Base-by-base conservation (phyloP, 345 rosid species). In the Mallotus nudiflorus region DNA sequence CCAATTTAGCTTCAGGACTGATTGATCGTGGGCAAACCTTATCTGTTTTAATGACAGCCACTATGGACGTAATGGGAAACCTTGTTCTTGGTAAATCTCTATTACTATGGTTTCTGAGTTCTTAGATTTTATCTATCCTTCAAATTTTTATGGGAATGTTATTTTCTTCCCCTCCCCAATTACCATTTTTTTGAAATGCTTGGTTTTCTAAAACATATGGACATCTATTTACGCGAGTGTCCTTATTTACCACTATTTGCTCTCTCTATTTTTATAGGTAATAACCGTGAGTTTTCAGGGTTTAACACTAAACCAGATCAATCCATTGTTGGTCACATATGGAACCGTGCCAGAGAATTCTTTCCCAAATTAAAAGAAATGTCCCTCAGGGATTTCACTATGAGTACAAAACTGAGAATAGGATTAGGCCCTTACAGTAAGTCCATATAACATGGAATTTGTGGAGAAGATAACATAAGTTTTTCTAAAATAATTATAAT, bases 351-450 rank as follows among this genome's bases (percentile, higher is more conserved):
- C 40, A 90, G 82, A 65, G 89, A 85, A 9, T 94, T 88, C 84
- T 88, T 89, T 76, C 98, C 98, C 66, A 83, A 81, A 72, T 72
- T 94, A 76, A 76, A 76, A 58, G 90, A 83, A 42, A 73, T 75
- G 19, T 56, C 83, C 57, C 84, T 87, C 6, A 62, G 71, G 35
- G 86, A 86, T 73, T 70, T 87, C 52, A 75, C 77, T 44, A 51
- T 64, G 69, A 73, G 76, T 73, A 78, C 90, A 79, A 85, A 89
- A 82, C 91, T 88, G 88, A 94, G 97, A 82, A 80, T 94, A 27
- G 98, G 98, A 46, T 82, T 94, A 70, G 96, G 97, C 61, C 98
- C 97, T 67, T 94, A 88, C 83, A 88, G 98, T 91, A 87, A 91
- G 98, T 73, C 14, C 27, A 44, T 40, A 18, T 54, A 22, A 25